Base-by-base conservation (phyloP, 2,329 filamentous ascomycete genomes). In the Dendrostoma leiphaemia region DNA sequence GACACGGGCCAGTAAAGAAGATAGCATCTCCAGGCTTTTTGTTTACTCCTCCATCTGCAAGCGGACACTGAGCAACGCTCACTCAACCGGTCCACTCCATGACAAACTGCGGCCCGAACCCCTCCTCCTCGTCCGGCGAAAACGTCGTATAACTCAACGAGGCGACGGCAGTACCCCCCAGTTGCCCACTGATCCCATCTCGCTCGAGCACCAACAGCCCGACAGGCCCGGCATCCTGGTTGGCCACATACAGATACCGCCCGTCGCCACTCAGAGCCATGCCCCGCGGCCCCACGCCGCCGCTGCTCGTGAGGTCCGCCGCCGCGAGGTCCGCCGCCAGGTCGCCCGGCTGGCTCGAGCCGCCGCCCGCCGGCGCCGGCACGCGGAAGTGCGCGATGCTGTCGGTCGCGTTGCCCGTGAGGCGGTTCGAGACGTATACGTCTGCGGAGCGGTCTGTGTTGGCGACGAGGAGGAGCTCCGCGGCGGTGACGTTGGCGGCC, bases 371-470 rank as follows among this genome's bases (percentile, higher is more conserved):
- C 43, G 68, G 63, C 19, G 31, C 54, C 4, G 57, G 58, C 35
- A 73, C 56, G 59, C 64, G 63, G 63, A 80, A 78, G 63, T 74
- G 74, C 9, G 75, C 69, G 61, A 81, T 72, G 60, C 66, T 74
- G 66, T 81, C 78, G 12, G 71, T 72, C 3, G 59, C 60, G 60
- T 70, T 69, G 56, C 74, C 75, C 2, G 70, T 74, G 26, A 78
- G 57, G 4, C 78, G 75, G 70, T 81, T 81, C 32, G 76, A 76
- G 51, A 80, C 69, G 65, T 81, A 80, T 19, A 80, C 59, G 65
- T 77, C 74, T 32, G 62, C 62, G 40, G 37, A 32, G 6, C n/a
- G 10, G 29, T 44, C 38, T 17, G 9, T n/a, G 40, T 51, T 45
- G 12, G 13, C 24, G 6, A 72, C 65, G 31, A 79, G 63, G 53